Percentiles rank a stretch among this genome's conserved stretches.
These are phyloP conservation scores for Mycena amicta DNA, from an alignment of 768 basidiomycete genomes.

Conservation along the genomic window DNA sequence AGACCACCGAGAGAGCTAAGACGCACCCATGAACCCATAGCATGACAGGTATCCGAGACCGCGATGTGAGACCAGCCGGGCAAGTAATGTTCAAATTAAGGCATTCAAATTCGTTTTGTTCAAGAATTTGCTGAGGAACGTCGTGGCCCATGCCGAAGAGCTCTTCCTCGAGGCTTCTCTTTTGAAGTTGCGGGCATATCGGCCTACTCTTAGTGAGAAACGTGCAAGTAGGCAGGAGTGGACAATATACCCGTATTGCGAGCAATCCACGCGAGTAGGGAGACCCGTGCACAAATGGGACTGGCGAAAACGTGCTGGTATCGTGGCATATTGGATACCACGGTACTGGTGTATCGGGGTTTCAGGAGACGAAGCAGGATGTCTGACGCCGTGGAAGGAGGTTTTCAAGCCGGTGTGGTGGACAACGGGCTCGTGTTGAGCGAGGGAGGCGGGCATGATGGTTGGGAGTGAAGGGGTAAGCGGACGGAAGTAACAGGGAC, in stretches of 20 bases:
- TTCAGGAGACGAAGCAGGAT: conserved; percentile 58
- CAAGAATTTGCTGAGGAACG: conserved; percentile 54
- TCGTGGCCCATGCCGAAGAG: conserved; percentile 61
- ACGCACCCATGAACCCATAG: conserved; percentile 85
- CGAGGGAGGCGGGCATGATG: conserved; percentile 1
- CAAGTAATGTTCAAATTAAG: conserved; percentile 81
- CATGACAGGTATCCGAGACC: conserved; percentile 73
- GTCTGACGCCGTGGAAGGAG: conserved; percentile 67
- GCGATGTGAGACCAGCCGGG: conserved; percentile 55
- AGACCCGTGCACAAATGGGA: conserved; percentile 64
- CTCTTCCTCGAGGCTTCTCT: conserved; percentile 56
- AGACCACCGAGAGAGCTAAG: conserved; percentile 6
- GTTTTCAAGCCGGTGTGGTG: conserved; percentile 60
- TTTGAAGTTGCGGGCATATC: conserved; percentile 69
- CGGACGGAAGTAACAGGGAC: not conserved
- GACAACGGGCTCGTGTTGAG: not conserved
- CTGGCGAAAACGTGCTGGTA: conserved; percentile 77
- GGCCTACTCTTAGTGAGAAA: conserved; percentile 46
- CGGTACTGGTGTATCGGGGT: conserved; percentile 68
- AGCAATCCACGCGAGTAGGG: conserved; percentile 60
- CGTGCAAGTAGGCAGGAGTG: conserved; percentile 2
- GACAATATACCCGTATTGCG: conserved; percentile 62
- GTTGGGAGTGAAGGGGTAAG: not conserved
- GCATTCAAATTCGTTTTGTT: conserved; percentile 78
- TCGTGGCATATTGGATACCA: conserved; percentile 76